Evolutionary conservation across 2,329 filamentous ascomycete species (phyloP).

Genomic region (Epicoccum nigrum): DNA sequence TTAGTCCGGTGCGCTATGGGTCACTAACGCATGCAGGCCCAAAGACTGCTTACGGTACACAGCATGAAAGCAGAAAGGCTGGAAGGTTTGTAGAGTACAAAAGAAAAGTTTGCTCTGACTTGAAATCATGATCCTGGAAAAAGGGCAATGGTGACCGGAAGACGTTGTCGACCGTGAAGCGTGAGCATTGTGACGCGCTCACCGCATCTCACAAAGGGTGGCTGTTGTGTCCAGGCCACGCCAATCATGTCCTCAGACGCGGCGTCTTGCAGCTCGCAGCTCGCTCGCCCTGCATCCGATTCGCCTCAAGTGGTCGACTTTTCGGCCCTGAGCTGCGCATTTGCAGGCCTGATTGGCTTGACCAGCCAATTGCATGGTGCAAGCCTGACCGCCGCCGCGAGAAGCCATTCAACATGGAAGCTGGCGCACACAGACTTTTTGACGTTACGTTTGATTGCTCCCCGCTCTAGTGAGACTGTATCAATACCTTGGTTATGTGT

Average conservation of each 20-base stretch:
- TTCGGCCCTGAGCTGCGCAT: slow-evolving; percentile 27
- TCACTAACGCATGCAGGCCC: slow-evolving; percentile 38
- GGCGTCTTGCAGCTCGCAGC: slow-evolving; percentile 25
- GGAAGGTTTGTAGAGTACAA: neutral
- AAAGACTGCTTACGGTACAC: slow-evolving; percentile 26
- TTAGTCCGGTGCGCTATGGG: slow-evolving; percentile 22
- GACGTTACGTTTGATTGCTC: slow-evolving; percentile 16
- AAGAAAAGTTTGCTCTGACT: neutral
- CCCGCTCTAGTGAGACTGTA: slow-evolving; percentile 26
- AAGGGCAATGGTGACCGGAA: slow-evolving; percentile 4
- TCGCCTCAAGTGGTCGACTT: slow-evolving; percentile 22
- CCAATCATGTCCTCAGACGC: slow-evolving; percentile 27
- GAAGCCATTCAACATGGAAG: slow-evolving; percentile 17
- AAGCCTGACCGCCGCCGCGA: slow-evolving; percentile 42
- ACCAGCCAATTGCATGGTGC: slow-evolving; percentile 9
- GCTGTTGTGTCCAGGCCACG: slow-evolving; percentile 24
- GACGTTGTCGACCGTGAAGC: slow-evolving; percentile 16
- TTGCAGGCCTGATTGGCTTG: slow-evolving; percentile 24
- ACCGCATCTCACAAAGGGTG: slow-evolving; percentile 33
- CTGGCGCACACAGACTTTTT: slow-evolving; percentile 21
- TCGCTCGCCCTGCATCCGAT: slow-evolving; percentile 23
- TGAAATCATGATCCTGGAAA: neutral
- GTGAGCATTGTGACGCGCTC: slow-evolving; percentile 27
- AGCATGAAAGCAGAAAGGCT: slow-evolving; percentile 7
- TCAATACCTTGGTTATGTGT: slow-evolving; percentile 20